Evolutionary conservation across 805 yeast species (phyloP).

Genomic region (Candida rishiriensis): DNA sequence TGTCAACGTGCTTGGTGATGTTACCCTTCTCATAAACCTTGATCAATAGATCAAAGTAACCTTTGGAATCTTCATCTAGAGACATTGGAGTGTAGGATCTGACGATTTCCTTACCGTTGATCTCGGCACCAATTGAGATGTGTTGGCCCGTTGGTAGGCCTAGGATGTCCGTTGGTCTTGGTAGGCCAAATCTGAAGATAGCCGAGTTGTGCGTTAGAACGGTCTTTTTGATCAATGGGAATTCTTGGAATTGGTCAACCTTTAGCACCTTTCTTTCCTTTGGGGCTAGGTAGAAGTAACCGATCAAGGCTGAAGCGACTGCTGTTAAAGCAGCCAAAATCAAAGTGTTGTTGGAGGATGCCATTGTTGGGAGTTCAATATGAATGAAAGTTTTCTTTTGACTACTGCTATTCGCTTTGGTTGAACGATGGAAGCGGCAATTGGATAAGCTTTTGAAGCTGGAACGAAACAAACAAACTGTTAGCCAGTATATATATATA

Average conservation of each 20-base stretch:
- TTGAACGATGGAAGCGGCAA: background rate
- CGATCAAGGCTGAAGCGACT: conserved; percentile 17
- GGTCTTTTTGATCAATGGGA: conserved; percentile 75
- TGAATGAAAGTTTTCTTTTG: too few species aligned
- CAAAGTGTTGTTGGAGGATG: conserved; percentile 11
- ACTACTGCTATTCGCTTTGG: background rate
- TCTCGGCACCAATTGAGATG: conserved; percentile 69
- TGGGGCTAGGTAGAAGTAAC: conserved; percentile 12
- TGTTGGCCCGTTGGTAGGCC: conserved; percentile 96
- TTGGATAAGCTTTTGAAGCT: too few species aligned
- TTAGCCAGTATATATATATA: background rate
- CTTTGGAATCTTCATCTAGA: conserved; percentile 64
- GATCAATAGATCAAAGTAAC: conserved; percentile 79
- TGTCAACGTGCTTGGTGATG: conserved; percentile 69
- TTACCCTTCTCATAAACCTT: conserved; percentile 85
- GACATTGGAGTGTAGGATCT: conserved; percentile 92
- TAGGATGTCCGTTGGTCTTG: conserved; percentile 64
- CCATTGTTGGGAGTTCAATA: too few species aligned
- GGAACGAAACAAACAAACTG: background rate
- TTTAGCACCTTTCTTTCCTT: conserved; percentile 48
- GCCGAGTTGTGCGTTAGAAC: conserved; percentile 77
- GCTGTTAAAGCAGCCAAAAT: conserved; percentile 20
- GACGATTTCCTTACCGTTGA: conserved; percentile 74
- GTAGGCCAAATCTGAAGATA: conserved; percentile 78
- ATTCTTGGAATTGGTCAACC: conserved; percentile 65